Evolutionary conservation across 2,329 filamentous ascomycete genomes (phyloP), one percentile per base, ranked within the genome.

Genomic region (Remersonia thermophila): DNA sequence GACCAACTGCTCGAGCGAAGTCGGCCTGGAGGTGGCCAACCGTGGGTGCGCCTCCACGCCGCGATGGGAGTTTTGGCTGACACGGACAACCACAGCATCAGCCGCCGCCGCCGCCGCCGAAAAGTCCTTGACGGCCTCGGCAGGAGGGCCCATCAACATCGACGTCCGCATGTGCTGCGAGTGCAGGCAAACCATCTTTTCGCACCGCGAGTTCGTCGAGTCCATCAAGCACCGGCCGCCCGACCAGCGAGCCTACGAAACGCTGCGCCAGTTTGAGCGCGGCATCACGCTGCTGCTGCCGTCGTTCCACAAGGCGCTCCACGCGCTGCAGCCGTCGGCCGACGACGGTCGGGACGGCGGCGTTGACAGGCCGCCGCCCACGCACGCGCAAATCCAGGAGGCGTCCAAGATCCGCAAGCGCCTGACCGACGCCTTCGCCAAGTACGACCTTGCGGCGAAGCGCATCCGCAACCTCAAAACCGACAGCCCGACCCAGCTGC

Each of bases 111-210:
- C n/a, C n/a, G n/a, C n/a, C 47, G 54, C 58, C 62, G 46, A 53
- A 58, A 32, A 55, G n/a, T n/a, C n/a, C n/a, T n/a, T n/a, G n/a
- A n/a, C n/a, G n/a, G n/a, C n/a, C n/a, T n/a, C 39, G 8, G 33
- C 50, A 57, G 54, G 49, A 33, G 35, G 61, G 11, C 71, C 78
- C 43, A 56, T 93, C 29, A 77, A 73, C 36, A 60, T 96, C 30
- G 84, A 94, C 52, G 66, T 98, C 12, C 77, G 91, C 29, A 89
- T 98, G 72, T 98, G 91, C 58, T 82, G 80, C 50, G 85, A 93
- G 38, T 98, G 91, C 63, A 85, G 67, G 37, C 57, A 60, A 41
- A 73, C 65, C 26, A 63, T 75, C 32, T 75, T 76, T 47, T 63
- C 66, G 34, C 79, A 80, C 48, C 73, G 79, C 27, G 86, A 94